These are phyloP conservation scores for Ceratocystis colombiana DNA, from an alignment of 2,329 filamentous ascomycete genomes.

Conservation along the genomic window DNA sequence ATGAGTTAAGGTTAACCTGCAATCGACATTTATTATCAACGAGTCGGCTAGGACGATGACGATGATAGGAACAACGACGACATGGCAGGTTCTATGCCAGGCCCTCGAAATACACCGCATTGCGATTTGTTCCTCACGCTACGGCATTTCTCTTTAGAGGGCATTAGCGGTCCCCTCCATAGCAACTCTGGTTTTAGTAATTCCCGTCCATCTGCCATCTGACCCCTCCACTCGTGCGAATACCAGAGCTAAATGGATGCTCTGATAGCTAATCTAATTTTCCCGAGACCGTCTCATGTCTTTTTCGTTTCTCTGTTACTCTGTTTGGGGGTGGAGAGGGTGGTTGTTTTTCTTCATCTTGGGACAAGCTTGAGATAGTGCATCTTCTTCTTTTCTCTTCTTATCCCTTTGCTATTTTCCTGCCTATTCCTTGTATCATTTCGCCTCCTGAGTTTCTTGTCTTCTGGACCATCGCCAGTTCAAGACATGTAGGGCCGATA, in stretches of 20 bases:
- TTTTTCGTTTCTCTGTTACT: conserved; percentile 1
- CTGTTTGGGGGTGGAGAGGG: not conserved
- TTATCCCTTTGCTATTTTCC: not conserved
- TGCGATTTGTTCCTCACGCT: not conserved
- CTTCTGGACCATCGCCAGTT: not conserved
- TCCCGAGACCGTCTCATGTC: not conserved
- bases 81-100: not conserved
- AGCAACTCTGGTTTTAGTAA: not conserved
- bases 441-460: not conserved
- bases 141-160: not conserved
- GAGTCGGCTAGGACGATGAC: too few species aligned
- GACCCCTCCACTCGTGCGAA: not conserved
- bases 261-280: not conserved
- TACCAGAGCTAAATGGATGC: not conserved
- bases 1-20: too few species aligned
- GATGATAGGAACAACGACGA: not conserved
- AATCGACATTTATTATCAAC: too few species aligned
- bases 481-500: not conserved
- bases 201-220: not conserved
- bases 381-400: not conserved
- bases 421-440: conserved; percentile 5
- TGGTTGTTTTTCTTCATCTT: conserved; percentile 11
- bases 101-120: not conserved
- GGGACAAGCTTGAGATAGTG: not conserved
- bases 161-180: not conserved